phyloP scores from a whole-genome alignment of 495 filamentous ascomycete species.

The Chaetomidium leptoderma region DNA sequence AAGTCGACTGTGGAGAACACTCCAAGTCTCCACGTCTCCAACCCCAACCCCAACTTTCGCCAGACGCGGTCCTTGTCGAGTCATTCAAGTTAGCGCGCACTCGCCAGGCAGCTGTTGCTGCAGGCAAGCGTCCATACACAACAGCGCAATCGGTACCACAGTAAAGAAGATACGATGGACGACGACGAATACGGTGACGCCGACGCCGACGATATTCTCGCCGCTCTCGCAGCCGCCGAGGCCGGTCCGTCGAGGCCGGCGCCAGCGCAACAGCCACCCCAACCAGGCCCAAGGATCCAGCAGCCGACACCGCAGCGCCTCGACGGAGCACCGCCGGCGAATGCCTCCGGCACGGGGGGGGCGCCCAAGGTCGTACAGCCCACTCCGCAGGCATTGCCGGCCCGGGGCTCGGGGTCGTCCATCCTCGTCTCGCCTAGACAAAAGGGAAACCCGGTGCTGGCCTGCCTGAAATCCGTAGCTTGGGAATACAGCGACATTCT shows the following conservation, averaged over 20 bases:
- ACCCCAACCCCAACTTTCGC: no score
- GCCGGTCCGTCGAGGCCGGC: conserved; percentile 28
- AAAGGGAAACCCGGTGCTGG: conserved; percentile 92
- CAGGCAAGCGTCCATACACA: not conserved
- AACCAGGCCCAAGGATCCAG: conserved; percentile 29
- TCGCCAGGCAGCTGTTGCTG: no score
- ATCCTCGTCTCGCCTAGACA: conserved; percentile 81
- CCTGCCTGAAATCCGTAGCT: conserved; percentile 71
- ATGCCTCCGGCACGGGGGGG: conserved; percentile 5
- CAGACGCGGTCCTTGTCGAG: no score
- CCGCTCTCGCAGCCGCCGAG: conserved; percentile 44
- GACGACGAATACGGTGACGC: conserved; percentile 61
- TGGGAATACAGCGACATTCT: conserved; percentile 98
- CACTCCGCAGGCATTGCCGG: conserved; percentile 73
- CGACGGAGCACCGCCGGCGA: conserved; percentile 38
- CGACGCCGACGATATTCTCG: conserved; percentile 55
- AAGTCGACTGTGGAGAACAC: no score
- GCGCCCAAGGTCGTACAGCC: conserved; percentile 71
- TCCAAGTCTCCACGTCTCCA: no score
- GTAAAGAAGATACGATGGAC: conserved; percentile 39
- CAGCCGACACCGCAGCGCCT: conserved; percentile 45
- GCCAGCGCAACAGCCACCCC: no score
- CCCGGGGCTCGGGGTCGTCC: conserved; percentile 63
- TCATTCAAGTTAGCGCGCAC: no score
- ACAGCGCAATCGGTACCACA: not conserved